Percentiles rank a stretch among this genome's conserved stretches.
phyloP scores from a whole-genome alignment of 371 early-diverging fungal genomes.

The Batrachochytrium dendrobatidis region DNA sequence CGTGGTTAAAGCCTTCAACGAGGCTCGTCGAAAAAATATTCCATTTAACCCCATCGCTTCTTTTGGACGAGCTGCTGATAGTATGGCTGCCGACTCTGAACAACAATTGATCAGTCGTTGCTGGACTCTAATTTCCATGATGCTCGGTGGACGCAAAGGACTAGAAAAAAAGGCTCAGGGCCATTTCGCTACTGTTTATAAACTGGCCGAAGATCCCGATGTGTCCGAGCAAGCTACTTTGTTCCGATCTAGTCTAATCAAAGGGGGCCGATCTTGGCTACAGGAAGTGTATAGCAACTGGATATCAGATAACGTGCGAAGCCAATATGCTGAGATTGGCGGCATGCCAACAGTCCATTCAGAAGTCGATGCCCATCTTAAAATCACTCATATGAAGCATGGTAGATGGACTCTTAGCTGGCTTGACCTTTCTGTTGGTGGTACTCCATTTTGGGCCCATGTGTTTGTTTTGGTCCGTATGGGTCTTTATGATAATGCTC shows the following conservation, averaged over 20 bases:
- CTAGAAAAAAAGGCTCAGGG: constrained; percentile 12
- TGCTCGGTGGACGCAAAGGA: constrained; percentile 14
- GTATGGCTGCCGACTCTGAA: constrained; percentile 25
- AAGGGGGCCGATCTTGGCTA: constrained; percentile 35
- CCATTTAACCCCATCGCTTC: constrained; percentile 17
- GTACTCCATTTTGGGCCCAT: constrained; percentile 75
- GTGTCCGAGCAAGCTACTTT: constrained; percentile 16
- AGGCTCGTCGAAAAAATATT: constrained; percentile 23
- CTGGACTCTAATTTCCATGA: constrained; percentile 42
- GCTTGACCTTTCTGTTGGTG: constrained; percentile 39
- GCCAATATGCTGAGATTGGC: constrained; percentile 25
- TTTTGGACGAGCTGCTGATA: constrained; percentile 32
- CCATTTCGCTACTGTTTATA: constrained; percentile 33
- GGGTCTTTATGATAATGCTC: constrained; percentile 58
- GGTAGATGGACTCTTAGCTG: constrained; percentile 42
- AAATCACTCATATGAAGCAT: constrained; percentile 48
- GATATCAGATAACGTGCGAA: constrained; percentile 16
- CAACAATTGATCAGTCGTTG: constrained; percentile 34
- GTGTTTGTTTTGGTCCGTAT: constrained; percentile 69
- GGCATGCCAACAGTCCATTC: constrained; percentile 42
- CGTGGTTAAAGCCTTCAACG: constrained; percentile 45
- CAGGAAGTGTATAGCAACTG: constrained; percentile 20
- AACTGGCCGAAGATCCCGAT: constrained; percentile 6
- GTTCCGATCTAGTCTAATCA: constrained; percentile 28
- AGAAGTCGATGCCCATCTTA: constrained; percentile 59